These are phyloP conservation scores for Sutorius australiensis DNA, from an alignment of 768 basidiomycete genomes.

Conservation along the genomic window DNA sequence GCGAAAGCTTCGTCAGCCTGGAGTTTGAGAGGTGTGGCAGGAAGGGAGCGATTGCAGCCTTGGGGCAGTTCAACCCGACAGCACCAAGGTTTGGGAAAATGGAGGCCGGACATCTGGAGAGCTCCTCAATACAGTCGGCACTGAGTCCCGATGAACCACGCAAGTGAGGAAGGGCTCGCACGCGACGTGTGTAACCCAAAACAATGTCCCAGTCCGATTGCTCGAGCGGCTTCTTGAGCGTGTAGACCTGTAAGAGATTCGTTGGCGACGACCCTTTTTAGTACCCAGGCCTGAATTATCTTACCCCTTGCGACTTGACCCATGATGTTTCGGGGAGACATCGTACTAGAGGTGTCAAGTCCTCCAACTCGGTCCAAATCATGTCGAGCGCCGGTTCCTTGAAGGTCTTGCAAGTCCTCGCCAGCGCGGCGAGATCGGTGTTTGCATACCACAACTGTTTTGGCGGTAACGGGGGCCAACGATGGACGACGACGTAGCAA, in stretches of 20 bases:
- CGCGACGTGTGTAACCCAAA: constrained; percentile 8
- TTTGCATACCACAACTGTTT: not conserved
- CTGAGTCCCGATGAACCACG: not conserved
- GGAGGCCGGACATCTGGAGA: not conserved
- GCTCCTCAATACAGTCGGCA: not conserved
- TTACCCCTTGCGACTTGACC: constrained; percentile 2
- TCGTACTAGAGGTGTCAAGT: constrained; percentile 9
- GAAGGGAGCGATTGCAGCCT: not conserved
- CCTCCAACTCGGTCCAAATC: constrained; percentile 10
- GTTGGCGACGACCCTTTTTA: not conserved
- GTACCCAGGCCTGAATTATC: not conserved
- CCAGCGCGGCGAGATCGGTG: not conserved
- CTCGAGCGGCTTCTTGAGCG: not conserved
- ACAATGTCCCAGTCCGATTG: constrained; percentile 6
- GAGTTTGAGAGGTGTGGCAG: constrained; percentile 7
- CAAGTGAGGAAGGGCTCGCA: constrained; percentile 2
- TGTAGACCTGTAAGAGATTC: not conserved
- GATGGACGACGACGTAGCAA: not conserved
- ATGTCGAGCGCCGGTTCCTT: constrained; percentile 9
- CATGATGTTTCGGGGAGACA: constrained; percentile 4
- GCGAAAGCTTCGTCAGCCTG: not conserved
- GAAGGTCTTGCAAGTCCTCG: constrained; percentile 15
- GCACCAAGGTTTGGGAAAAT: constrained; percentile 13
- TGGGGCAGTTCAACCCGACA: not conserved
- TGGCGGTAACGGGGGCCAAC: too few species aligned